Percentiles rank a stretch among this genome's conserved stretches.
Conservation (phyloP, 441 rosid species). For the Corymbia citriodora region DNA sequence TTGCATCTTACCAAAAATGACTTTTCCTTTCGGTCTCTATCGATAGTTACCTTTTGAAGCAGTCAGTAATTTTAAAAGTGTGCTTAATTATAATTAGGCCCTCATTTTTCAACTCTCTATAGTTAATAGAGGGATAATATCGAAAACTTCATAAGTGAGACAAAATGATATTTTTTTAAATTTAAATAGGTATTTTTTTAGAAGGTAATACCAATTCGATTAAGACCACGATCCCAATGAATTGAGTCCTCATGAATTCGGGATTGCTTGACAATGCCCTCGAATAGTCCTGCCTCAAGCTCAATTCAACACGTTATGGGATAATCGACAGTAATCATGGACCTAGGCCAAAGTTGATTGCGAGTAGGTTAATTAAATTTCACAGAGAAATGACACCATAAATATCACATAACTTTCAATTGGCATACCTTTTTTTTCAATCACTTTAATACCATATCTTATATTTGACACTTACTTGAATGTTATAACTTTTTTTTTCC, state of each 20-base stretch:
- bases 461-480: too few species aligned
- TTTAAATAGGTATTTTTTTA: neutral
- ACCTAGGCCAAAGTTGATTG: neutral
- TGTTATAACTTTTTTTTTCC: too few species aligned
- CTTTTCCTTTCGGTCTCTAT: neutral
- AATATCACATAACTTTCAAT: too few species aligned
- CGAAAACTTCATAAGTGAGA: neutral
- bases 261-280: neutral
- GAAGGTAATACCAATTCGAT: neutral
- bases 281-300: neutral
- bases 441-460: too few species aligned
- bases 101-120: neutral
- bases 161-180: neutral
- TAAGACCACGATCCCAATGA: fast-evolving
- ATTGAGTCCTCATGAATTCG: neutral
- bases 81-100: neutral
- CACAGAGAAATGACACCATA: fast-evolving
- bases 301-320: fast-evolving
- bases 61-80: neutral
- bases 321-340: fast-evolving
- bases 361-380: neutral
- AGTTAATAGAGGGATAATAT: neutral
- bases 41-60: neutral
- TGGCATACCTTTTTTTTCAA: too few species aligned
- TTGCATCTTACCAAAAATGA: neutral